Conservation (phyloP, 345 rosid species). For the Euclidium syriacum region DNA sequence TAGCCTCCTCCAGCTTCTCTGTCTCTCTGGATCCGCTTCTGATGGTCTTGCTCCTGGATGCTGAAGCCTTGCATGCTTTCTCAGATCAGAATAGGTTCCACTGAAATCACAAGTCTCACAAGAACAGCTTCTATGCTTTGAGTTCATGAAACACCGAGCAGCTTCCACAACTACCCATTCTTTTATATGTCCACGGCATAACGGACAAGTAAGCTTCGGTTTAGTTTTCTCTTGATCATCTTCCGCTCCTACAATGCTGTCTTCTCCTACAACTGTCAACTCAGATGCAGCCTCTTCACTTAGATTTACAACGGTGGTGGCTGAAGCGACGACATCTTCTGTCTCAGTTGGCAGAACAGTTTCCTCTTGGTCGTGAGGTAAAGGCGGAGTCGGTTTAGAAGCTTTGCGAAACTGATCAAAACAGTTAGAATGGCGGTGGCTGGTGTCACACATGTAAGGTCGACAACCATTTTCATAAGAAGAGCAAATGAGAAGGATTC, state of each 20-base stretch:
- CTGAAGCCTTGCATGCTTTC: slow-evolving; percentile 84
- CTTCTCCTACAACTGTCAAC: slow-evolving; percentile 3
- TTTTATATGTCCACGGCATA: slow-evolving; percentile 83
- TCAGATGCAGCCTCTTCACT: slow-evolving; percentile 24
- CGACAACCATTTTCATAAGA: slow-evolving; percentile 93
- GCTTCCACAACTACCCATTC: slow-evolving; percentile 69
- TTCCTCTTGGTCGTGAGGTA: slow-evolving; percentile 34
- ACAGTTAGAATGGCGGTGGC: slow-evolving; percentile 95
- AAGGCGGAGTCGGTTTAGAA: slow-evolving; percentile 32
- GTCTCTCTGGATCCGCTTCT: slow-evolving; percentile 86
- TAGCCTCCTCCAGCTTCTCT: slow-evolving; percentile 88
- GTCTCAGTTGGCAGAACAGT: slow-evolving; percentile 10
- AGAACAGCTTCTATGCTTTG: slow-evolving; percentile 82
- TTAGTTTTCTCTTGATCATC: slow-evolving; percentile 36
- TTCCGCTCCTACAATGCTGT: slow-evolving; percentile 22
- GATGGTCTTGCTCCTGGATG: slow-evolving; percentile 89
- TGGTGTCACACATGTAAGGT: slow-evolving; percentile 97
- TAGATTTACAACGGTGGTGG: slow-evolving; percentile 27
- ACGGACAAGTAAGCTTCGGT: slow-evolving; percentile 67
- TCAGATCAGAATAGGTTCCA: slow-evolving; percentile 75
- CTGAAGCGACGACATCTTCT: slow-evolving; percentile 24
- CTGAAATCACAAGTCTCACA: slow-evolving; percentile 70
- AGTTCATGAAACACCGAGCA: slow-evolving; percentile 81
- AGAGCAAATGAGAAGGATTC: slow-evolving; percentile 83
- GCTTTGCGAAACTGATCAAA: slow-evolving; percentile 87